Evolutionary conservation across 1,284 basidiomycete species (phyloP).

Genomic region (Ceratobasidium sp.): DNA sequence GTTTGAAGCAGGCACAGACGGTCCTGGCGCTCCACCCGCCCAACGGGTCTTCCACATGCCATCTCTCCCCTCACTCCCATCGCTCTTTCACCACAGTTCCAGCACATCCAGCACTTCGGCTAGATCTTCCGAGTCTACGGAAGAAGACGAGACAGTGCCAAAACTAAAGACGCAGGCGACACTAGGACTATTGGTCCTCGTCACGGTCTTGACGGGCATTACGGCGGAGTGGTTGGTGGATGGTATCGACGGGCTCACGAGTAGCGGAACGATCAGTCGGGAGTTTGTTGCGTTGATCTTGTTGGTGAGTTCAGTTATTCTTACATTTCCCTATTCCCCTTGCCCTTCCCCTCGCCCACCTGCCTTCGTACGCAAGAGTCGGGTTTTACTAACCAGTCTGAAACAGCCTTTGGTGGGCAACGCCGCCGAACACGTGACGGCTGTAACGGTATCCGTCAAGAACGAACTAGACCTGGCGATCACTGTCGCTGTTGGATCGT

Average conservation of each 20-base stretch:
- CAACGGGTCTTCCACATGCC: slow-evolving; percentile 54
- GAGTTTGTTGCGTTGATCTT: slow-evolving; percentile 54
- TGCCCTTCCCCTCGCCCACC: too few species aligned
- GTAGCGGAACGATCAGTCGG: slow-evolving; percentile 57
- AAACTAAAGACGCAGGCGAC: slow-evolving; percentile 64
- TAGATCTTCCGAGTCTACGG: slow-evolving; percentile 52
- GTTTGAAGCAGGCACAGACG: slow-evolving; percentile 51
- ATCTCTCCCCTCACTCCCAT: slow-evolving; percentile 50
- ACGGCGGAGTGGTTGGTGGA: slow-evolving; percentile 89
- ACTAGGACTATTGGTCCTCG: slow-evolving; percentile 57
- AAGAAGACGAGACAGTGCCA: slow-evolving; percentile 61
- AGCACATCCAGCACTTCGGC: slow-evolving; percentile 53
- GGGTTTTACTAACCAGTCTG: not conserved
- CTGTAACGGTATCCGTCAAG: slow-evolving; percentile 89
- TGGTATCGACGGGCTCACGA: slow-evolving; percentile 78
- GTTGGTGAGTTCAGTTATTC: slow-evolving; percentile 49
- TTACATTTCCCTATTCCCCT: too few species aligned
- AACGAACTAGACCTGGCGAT: slow-evolving; percentile 61
- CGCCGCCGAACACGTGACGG: slow-evolving; percentile 89
- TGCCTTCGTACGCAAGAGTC: not conserved
- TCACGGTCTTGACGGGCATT: slow-evolving; percentile 66
- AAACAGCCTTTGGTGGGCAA: slow-evolving; percentile 71
- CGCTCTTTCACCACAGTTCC: slow-evolving; percentile 49
- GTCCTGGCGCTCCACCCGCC: slow-evolving; percentile 53
- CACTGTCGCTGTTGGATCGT: slow-evolving; percentile 79